A percentile compares a stretch with the other conserved stretches of the same genome.
Conservation (phyloP, 805 yeast species). For the Candida broadrunensis region DNA sequence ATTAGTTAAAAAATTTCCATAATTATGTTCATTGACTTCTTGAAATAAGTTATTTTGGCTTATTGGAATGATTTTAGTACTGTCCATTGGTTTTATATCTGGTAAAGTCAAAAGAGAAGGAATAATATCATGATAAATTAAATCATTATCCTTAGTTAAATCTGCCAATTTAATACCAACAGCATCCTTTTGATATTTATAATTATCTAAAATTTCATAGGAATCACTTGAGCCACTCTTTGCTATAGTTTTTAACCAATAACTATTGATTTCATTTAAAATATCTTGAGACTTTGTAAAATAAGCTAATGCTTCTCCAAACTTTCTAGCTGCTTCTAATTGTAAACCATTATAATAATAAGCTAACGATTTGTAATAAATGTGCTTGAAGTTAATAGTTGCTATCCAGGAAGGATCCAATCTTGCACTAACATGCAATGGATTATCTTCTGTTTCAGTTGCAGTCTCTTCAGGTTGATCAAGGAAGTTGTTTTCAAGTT, state of each 20-base stretch:
- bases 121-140: constrained; percentile 75
- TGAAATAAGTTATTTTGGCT: constrained; percentile 43
- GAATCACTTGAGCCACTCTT: constrained; percentile 17
- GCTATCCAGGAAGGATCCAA: constrained; percentile 49
- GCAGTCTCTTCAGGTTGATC: constrained; percentile 4
- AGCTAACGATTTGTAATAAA: constrained; percentile 58
- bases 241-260: constrained; percentile 20
- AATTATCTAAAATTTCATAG: constrained; percentile 38
- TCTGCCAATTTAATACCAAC: constrained; percentile 34
- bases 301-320: constrained; percentile 76
- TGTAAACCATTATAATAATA: constrained; percentile 56
- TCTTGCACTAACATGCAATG: constrained; percentile 18
- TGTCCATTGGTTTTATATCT: constrained; percentile 65
- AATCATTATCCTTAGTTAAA: constrained; percentile 81
- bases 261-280: constrained; percentile 30
- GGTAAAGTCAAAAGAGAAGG: constrained; percentile 63
- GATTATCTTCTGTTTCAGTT: constrained; percentile 7
- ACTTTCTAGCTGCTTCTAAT: constrained; percentile 53
- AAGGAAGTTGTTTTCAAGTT: constrained; percentile 3
- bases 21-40: constrained; percentile 35
- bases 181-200: constrained; percentile 40
- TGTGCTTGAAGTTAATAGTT: constrained; percentile 48
- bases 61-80: constrained; percentile 59
- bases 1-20: constrained; percentile 62
- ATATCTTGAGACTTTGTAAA: constrained; percentile 48